Evolutionary conservation across 2,329 filamentous ascomycete genomes (phyloP).

Genomic region (Chrysoporthe austroafricana): DNA sequence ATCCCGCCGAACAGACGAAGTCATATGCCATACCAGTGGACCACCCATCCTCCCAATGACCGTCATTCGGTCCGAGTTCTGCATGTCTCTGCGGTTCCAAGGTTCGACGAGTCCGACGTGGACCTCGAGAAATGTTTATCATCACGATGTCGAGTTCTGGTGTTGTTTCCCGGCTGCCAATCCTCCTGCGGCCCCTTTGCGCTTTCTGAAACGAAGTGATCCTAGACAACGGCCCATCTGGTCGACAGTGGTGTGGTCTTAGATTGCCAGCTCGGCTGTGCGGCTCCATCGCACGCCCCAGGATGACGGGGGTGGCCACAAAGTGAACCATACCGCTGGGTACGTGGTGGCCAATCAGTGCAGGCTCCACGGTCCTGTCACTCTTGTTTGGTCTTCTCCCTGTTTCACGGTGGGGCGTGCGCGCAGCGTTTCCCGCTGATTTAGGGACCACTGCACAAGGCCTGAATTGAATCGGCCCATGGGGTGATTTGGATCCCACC

Average conservation of each 20-base stretch:
- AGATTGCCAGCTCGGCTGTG: slow-evolving; percentile 22
- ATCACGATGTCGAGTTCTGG: slow-evolving; percentile 3
- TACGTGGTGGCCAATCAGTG: slow-evolving; percentile 21
- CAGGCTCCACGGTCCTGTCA: not conserved
- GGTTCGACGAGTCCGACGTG: not conserved
- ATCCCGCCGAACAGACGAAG: slow-evolving; percentile 10
- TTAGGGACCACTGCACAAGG: slow-evolving; percentile 5
- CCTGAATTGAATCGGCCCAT: slow-evolving; percentile 1
- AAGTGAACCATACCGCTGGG: slow-evolving; percentile 17
- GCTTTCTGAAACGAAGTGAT: slow-evolving; percentile 21
- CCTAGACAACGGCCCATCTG: slow-evolving; percentile 22
- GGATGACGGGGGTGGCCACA: not conserved
- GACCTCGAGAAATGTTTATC: not conserved
- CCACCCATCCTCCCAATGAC: slow-evolving; percentile 4
- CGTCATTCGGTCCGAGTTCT: slow-evolving; percentile 5
- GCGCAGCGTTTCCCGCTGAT: not conserved
- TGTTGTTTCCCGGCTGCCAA: not conserved
- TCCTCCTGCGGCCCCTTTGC: slow-evolving; percentile 22
- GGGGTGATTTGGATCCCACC: not conserved
- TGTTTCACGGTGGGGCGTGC: slow-evolving; percentile 1
- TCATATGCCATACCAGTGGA: not conserved
- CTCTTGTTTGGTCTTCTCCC: not conserved
- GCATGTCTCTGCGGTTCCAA: not conserved
- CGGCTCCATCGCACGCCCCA: slow-evolving; percentile 3
- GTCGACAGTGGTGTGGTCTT: slow-evolving; percentile 24